phyloP scores from a whole-genome alignment of 1,139 yeast species.

The Yamadazyma atmosphaerica region DNA sequence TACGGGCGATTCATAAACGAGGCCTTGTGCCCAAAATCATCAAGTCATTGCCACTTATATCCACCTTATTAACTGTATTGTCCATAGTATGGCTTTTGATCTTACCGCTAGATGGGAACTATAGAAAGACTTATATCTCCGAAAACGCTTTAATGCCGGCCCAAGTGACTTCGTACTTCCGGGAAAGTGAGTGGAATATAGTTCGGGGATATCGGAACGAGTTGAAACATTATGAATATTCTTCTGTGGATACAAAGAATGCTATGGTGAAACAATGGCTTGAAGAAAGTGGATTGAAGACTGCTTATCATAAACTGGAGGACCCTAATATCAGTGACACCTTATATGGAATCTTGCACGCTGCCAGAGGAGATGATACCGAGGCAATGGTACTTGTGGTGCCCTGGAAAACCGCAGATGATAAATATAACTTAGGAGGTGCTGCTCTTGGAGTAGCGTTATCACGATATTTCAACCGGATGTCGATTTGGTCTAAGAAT shows the following conservation, averaged over 20 bases:
- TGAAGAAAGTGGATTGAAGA: slow-evolving; percentile 68
- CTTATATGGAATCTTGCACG: slow-evolving; percentile 82
- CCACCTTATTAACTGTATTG: slow-evolving; percentile 57
- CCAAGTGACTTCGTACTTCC: slow-evolving; percentile 87
- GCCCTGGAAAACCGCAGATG: slow-evolving; percentile 72
- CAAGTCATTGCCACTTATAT: slow-evolving; percentile 56
- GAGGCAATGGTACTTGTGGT: slow-evolving; percentile 92
- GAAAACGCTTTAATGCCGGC: slow-evolving; percentile 98
- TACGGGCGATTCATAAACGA: slow-evolving; percentile 52
- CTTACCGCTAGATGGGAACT: slow-evolving; percentile 81
- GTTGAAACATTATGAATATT: slow-evolving; percentile 38
- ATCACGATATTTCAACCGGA: slow-evolving; percentile 74
- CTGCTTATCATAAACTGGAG: slow-evolving; percentile 46
- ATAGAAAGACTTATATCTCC: slow-evolving; percentile 78
- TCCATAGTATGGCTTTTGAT: slow-evolving; percentile 69
- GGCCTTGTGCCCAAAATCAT: slow-evolving; percentile 63
- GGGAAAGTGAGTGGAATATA: slow-evolving; percentile 94
- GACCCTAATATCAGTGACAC: slow-evolving; percentile 48
- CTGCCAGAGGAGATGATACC: slow-evolving; percentile 94
- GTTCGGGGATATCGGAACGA: slow-evolving; percentile 82
- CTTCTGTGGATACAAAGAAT: slow-evolving; percentile 39
- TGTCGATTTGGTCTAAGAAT: slow-evolving; percentile 96
- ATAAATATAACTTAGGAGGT: slow-evolving; percentile 75
- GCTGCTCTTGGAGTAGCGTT: slow-evolving; percentile 70
- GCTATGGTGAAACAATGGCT: slow-evolving; percentile 58